Conservation (phyloP, 2,329 filamentous ascomycete genomes). For the Sporothrix sp. region DNA sequence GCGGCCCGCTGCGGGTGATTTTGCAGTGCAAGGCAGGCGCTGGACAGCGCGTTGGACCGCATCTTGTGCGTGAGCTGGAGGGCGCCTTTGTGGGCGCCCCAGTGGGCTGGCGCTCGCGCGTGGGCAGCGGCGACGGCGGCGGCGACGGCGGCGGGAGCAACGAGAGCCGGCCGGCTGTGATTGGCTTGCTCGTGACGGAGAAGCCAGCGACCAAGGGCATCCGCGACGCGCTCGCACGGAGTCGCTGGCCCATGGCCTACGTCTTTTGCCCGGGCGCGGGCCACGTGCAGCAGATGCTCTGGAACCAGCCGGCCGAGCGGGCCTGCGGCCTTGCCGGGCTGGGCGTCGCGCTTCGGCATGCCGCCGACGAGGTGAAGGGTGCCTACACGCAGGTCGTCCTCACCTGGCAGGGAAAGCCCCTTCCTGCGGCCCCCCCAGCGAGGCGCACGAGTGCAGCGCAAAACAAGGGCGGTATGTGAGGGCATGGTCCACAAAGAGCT, state of each 20-base stretch:
- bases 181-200: slow-evolving; percentile 63
- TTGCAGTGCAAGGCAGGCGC: slow-evolving; percentile 61
- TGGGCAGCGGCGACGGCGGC: not conserved
- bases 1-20: slow-evolving; percentile 35
- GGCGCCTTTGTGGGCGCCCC: slow-evolving; percentile 69
- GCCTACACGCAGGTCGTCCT: slow-evolving; percentile 36
- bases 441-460: too few species aligned
- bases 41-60: slow-evolving; percentile 41
- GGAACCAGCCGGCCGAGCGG: slow-evolving; percentile 57
- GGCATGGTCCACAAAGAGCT: not conserved
- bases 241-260: slow-evolving; percentile 62
- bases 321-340: slow-evolving; percentile 55
- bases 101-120: slow-evolving; percentile 49
- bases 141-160: not conserved
- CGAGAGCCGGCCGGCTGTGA: slow-evolving; percentile 41
- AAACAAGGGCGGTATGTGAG: not conserved
- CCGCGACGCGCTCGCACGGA: slow-evolving; percentile 58
- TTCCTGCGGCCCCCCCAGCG: slow-evolving; percentile 18
- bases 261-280: slow-evolving; percentile 52
- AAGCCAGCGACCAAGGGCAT: slow-evolving; percentile 69
- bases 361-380: slow-evolving; percentile 26
- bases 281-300: slow-evolving; percentile 55
- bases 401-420: slow-evolving; percentile 38
- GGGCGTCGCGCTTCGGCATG: slow-evolving; percentile 33
- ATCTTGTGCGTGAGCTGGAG: slow-evolving; percentile 63